Evolutionary conservation across 2,329 filamentous ascomycete species (phyloP).

Genomic region (Colletotrichum tofieldiae): DNA sequence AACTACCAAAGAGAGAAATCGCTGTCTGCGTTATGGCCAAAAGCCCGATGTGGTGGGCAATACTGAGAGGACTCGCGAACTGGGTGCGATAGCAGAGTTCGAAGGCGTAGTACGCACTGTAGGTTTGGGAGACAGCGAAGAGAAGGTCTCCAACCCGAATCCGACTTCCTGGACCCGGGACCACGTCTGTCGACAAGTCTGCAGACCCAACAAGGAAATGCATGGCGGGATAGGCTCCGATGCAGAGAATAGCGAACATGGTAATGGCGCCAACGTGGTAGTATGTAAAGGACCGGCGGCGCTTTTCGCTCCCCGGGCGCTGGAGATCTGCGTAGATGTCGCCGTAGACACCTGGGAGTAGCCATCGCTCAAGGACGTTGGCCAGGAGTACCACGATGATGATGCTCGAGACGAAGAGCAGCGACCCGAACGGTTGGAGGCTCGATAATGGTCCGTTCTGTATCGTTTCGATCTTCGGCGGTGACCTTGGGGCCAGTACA

Average conservation of each 20-base stretch:
- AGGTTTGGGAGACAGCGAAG: conserved; percentile 38
- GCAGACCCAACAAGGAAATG: conserved; percentile 33
- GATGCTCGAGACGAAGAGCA: conserved; percentile 39
- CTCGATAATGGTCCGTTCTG: conserved; percentile 34
- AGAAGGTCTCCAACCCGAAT: conserved; percentile 41
- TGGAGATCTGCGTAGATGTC: conserved; percentile 23
- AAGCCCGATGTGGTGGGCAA: conserved; percentile 43
- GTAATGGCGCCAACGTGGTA: conserved; percentile 42
- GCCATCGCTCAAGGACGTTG: conserved; percentile 40
- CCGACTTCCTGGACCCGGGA: conserved; percentile 19
- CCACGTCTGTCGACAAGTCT: conserved; percentile 20
- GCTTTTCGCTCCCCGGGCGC: conserved; percentile 39
- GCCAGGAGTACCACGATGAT: conserved; percentile 38
- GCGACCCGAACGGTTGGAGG: conserved; percentile 26
- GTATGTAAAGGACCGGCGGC: conserved; percentile 42
- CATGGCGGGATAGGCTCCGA: conserved; percentile 40
- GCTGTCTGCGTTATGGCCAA: conserved; percentile 42
- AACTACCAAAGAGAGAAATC: conserved; percentile 36
- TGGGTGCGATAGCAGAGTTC: conserved; percentile 42
- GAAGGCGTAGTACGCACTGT: conserved; percentile 44
- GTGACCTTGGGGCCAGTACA: conserved; percentile 10
- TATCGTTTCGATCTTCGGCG: conserved; percentile 37
- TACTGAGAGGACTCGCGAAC: conserved; percentile 42
- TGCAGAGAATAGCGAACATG: conserved; percentile 34
- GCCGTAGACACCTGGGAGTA: conserved; percentile 37